phyloP scores from a whole-genome alignment of 176 grass and related monocot species.

The Rhynchospora tenuis region DNA sequence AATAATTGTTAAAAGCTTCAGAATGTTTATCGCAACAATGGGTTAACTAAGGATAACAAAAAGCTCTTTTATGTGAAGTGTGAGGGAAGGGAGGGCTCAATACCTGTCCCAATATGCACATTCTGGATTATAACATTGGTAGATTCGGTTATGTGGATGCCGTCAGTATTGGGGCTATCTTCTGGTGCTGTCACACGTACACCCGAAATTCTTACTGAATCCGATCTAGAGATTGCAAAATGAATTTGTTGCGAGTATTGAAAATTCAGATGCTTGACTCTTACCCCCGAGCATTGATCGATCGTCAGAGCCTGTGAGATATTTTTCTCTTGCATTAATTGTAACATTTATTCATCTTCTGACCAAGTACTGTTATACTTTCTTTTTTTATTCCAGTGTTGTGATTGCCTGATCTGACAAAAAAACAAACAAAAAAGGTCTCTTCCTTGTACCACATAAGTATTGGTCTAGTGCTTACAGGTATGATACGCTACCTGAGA shows the following conservation, averaged over 20 bases:
- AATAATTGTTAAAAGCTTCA: neutral
- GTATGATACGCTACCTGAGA: neutral
- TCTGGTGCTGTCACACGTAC: conserved; percentile 43
- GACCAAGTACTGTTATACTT: neutral
- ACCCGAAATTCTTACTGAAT: conserved; percentile 37
- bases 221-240: conserved; percentile 48
- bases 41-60: neutral
- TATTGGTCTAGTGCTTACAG: neutral
- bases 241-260: conserved; percentile 98
- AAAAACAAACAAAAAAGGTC: neutral
- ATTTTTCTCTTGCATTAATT: neutral
- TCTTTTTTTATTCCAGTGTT: neutral
- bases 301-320: conserved; percentile 54
- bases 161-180: conserved; percentile 97
- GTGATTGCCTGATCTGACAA: neutral
- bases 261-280: conserved; percentile 40
- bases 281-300: conserved; percentile 51
- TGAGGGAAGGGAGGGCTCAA: neutral
- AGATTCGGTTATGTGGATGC: conserved; percentile 83
- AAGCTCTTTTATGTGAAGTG: neutral
- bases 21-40: neutral
- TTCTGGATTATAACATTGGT: conserved; percentile 47
- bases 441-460: neutral
- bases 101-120: conserved; percentile 74
- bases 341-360: conserved; percentile 1